A percentile compares a stretch with the other conserved stretches of the same genome.
These are phyloP conservation scores for Saksenaea oblongispora DNA, from an alignment of 371 early-diverging fungal species.

Conservation along the genomic window DNA sequence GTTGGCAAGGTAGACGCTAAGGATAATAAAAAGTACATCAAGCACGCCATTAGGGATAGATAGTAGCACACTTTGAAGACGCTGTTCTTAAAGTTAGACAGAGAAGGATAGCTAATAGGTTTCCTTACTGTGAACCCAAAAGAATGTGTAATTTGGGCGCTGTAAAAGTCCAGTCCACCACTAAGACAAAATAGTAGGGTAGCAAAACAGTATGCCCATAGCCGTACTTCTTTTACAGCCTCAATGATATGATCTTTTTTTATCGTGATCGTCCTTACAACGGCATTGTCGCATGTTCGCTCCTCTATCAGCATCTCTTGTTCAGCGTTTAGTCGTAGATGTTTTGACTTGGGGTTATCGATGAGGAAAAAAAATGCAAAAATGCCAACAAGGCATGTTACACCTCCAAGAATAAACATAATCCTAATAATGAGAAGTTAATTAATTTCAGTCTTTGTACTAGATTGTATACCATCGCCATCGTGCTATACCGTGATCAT, in stretches of 20 bases:
- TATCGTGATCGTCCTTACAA: conserved; percentile 32
- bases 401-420: conserved; percentile 40
- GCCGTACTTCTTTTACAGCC: conserved; percentile 32
- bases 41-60: conserved; percentile 16
- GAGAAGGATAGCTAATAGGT: not conserved
- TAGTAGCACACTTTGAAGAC: conserved; percentile 10
- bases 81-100: conserved; percentile 25
- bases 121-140: conserved; percentile 43
- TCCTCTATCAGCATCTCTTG: conserved; percentile 39
- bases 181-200: conserved; percentile 34
- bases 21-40: conserved; percentile 1
- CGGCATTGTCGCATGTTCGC: conserved; percentile 38
- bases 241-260: conserved; percentile 41
- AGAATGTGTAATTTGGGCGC: conserved; percentile 27
- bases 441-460: not conserved
- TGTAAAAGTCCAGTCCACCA: conserved; percentile 41
- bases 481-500: conserved; percentile 29
- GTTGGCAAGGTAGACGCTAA: not conserved
- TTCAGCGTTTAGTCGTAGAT: conserved; percentile 31
- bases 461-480: conserved; percentile 48
- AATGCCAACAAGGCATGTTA: conserved; percentile 25
- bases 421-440: conserved; percentile 22
- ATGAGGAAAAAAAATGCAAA: conserved; percentile 37
- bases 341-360: conserved; percentile 36
- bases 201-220: conserved; percentile 36